Conservation (phyloP, 75 land plant genomes). For the Sequoia sempervirens region DNA sequence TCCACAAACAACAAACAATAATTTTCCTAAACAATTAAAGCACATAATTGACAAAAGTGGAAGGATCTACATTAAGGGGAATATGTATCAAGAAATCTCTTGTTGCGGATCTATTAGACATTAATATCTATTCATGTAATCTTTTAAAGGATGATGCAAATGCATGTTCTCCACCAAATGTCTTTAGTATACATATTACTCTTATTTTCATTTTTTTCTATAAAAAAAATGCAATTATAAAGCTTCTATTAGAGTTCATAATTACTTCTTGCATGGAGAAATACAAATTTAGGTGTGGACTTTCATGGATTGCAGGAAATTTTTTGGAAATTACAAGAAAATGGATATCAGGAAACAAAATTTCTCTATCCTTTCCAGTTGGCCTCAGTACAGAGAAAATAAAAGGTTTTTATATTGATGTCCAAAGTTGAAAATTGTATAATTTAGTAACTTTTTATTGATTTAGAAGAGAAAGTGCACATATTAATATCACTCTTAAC, state of each 20-base stretch:
- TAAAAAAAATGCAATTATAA: no score
- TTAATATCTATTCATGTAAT: background rate
- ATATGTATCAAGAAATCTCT: no score
- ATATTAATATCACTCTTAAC: background rate
- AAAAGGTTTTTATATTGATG: background rate
- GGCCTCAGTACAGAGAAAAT: background rate
- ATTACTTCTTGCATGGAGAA: no score
- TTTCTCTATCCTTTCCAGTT: slow-evolving; percentile 2
- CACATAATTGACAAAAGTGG: no score
- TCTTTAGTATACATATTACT: no score
- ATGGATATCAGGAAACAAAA: slow-evolving; percentile 1
- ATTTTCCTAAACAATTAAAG: no score
- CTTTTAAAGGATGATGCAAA: background rate
- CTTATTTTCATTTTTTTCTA: no score
- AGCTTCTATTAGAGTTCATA: no score
- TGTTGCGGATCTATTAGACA: background rate
- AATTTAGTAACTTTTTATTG: background rate
- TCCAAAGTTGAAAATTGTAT: background rate
- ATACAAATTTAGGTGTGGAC: no score
- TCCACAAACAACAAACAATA: no score
- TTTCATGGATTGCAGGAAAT: background rate
- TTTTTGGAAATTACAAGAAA: background rate
- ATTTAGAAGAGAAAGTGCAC: background rate
- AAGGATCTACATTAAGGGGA: no score
- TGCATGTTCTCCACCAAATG: no score